Conservation (phyloP, 2,329 filamentous ascomycete genomes). For the Sodiomyces alkalinus region DNA sequence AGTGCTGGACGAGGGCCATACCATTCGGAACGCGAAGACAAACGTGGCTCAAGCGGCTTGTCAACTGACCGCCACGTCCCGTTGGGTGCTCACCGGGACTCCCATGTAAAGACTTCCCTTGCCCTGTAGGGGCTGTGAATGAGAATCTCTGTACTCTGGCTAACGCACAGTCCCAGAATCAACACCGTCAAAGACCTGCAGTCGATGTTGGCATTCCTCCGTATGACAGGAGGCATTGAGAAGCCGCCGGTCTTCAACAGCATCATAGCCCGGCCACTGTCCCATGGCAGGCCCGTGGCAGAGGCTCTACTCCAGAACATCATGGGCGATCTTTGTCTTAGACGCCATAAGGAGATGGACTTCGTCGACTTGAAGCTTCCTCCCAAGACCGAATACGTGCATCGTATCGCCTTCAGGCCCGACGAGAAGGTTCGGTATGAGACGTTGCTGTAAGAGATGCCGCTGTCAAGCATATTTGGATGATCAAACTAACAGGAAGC, state of each 20-base stretch:
- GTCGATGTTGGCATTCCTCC: slow-evolving; percentile 63
- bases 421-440: slow-evolving; percentile 70
- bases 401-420: slow-evolving; percentile 55
- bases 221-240: slow-evolving; percentile 61
- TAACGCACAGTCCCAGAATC: slow-evolving; percentile 27
- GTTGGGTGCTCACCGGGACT: slow-evolving; percentile 70
- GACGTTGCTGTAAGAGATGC: slow-evolving; percentile 42
- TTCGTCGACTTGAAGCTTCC: slow-evolving; percentile 75
- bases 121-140: no score
- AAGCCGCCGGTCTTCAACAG: slow-evolving; percentile 59
- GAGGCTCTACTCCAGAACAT: slow-evolving; percentile 56
- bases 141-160: background rate
- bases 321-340: slow-evolving; percentile 67
- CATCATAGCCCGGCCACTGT: slow-evolving; percentile 54
- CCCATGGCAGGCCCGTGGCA: slow-evolving; percentile 37
- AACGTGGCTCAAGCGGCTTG: slow-evolving; percentile 57
- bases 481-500: slow-evolving; percentile 10
- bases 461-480: background rate
- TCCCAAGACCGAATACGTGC: slow-evolving; percentile 60
- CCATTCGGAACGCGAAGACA: slow-evolving; percentile 61
- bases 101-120: slow-evolving; percentile 49
- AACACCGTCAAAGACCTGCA: slow-evolving; percentile 73
- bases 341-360: slow-evolving; percentile 75
- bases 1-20: slow-evolving; percentile 73
- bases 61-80: slow-evolving; percentile 50